Conservation (phyloP, 78 protist species). For the Dictyostelium capitatum region DNA sequence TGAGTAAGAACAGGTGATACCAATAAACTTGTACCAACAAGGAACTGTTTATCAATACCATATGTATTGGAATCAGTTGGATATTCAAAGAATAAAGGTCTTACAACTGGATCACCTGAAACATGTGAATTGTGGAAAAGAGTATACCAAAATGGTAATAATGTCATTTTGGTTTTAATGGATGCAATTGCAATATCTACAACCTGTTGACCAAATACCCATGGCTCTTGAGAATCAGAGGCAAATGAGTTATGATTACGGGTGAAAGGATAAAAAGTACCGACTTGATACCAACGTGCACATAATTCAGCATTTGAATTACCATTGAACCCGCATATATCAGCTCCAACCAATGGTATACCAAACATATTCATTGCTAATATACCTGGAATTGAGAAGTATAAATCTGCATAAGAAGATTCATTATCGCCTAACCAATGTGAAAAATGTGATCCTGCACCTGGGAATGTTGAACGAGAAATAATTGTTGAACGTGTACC, state of each 20-base stretch:
- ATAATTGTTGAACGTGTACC: conserved; percentile 85
- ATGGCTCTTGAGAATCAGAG: conserved; percentile 87
- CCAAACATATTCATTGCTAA: conserved; percentile 89
- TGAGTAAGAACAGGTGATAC: conserved; percentile 86
- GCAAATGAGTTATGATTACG: conserved; percentile 79
- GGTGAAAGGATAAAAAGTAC: conserved; percentile 92
- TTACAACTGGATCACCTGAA: conserved; percentile 71
- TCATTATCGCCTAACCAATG: conserved; percentile 92
- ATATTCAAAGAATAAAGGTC: conserved; percentile 85
- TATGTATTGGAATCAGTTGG: conserved; percentile 66
- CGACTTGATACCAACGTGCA: conserved; percentile 92
- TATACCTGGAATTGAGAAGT: conserved; percentile 87
- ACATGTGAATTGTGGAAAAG: conserved; percentile 35
- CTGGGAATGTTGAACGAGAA: conserved; percentile 90
- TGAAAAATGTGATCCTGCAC: conserved; percentile 80
- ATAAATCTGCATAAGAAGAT: conserved; percentile 57
- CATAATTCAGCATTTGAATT: conserved; percentile 87
- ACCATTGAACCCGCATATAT: conserved; percentile 93
- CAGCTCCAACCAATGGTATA: conserved; percentile 94
- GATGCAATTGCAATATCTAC: conserved; percentile 22
- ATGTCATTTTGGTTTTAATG: conserved; percentile 57
- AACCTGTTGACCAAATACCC: conserved; percentile 72
- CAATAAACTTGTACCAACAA: conserved; percentile 82
- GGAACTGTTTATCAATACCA: conserved; percentile 84
- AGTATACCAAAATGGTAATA: conserved; percentile 84